Evolutionary conservation across 176 grass and related monocot species (phyloP).

Genomic region (Eleusine indica): DNA sequence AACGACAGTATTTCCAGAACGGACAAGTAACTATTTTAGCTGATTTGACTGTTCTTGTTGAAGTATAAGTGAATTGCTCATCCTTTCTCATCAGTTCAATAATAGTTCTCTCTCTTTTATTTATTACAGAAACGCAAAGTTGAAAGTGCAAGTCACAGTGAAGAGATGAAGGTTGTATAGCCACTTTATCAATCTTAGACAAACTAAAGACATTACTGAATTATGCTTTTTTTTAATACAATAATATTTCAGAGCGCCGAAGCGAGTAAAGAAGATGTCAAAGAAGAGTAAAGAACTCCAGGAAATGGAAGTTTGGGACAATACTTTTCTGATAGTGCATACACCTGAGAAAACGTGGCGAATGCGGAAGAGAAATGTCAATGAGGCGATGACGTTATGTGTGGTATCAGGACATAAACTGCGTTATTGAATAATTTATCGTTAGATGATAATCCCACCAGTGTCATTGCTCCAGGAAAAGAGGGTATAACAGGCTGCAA

Average conservation of each 20-base stretch:
- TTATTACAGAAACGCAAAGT: not conserved
- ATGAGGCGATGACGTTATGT: not conserved
- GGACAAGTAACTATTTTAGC: not conserved
- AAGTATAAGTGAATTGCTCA: too few species aligned
- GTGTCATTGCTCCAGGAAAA: too few species aligned
- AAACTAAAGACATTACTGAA: not conserved
- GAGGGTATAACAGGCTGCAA: too few species aligned
- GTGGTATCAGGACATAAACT: not conserved
- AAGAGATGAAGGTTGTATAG: conserved; percentile 18
- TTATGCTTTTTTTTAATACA: not conserved
- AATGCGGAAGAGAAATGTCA: not conserved
- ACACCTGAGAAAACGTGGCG: not conserved
- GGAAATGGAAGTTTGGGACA: not conserved
- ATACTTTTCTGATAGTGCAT: not conserved
- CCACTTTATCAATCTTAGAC: not conserved
- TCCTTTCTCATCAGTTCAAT: too few species aligned
- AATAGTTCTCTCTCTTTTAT: not conserved
- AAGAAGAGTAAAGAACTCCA: not conserved
- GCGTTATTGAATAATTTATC: not conserved
- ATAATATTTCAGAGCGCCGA: not conserved
- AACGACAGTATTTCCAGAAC: too few species aligned
- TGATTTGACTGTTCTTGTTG: not conserved
- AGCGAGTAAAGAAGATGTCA: not conserved
- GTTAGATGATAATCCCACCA: not conserved
- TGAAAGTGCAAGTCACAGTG: not conserved